These are phyloP conservation scores for Urostyla sp. DNA, from an alignment of 73 alveolate species.

Conservation along the genomic window DNA sequence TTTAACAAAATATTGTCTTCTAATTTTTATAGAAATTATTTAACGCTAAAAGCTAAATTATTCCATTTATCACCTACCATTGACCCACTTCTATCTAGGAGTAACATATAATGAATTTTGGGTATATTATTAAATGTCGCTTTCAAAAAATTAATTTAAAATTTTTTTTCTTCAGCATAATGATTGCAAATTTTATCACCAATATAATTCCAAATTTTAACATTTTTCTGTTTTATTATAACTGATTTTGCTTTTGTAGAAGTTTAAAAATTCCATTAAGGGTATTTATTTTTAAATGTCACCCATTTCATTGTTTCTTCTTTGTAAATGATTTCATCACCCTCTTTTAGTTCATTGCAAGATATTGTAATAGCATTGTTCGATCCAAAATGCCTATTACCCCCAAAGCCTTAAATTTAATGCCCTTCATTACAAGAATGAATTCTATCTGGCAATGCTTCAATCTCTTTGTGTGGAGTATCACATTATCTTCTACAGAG, in stretches of 20 bases:
- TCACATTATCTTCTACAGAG: slow-evolving; percentile 56
- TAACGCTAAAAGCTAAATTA: not conserved
- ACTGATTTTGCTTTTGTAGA: too few relatives aligned
- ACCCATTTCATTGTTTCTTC: slow-evolving; percentile 27
- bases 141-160: not conserved
- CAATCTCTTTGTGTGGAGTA: slow-evolving; percentile 3
- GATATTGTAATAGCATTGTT: slow-evolving; percentile 29
- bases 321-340: slow-evolving; percentile 22
- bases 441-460: not conserved
- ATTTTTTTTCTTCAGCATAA: not conserved
- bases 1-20: not conserved
- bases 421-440: slow-evolving; percentile 50
- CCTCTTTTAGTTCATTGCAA: slow-evolving; percentile 43
- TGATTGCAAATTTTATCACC: slow-evolving; percentile 17
- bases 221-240: not conserved
- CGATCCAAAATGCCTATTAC: not conserved
- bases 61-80: not conserved
- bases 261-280: not conserved
- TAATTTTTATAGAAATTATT: too few relatives aligned
- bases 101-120: slow-evolving; percentile 10
- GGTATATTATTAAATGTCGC: not conserved
- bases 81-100: slow-evolving; percentile 9
- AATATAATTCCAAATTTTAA: slow-evolving; percentile 22
- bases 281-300: not conserved
- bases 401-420: slow-evolving; percentile 44